Conservation (phyloP, 2,329 filamentous ascomycete genomes). For the Aspergillus floridensis region DNA sequence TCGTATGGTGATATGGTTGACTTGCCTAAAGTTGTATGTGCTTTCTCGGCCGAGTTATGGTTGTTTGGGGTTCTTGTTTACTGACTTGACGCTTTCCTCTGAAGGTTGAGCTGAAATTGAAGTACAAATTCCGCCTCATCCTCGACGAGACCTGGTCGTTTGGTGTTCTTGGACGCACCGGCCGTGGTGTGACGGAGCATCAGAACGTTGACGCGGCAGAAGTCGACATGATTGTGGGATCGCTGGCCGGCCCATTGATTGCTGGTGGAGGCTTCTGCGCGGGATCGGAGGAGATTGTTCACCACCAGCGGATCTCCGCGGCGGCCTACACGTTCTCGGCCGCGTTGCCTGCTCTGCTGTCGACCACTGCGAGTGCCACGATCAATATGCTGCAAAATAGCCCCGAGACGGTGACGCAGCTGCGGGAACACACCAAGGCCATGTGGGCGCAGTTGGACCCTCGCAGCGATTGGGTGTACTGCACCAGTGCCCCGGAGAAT, state of each 20-base stretch:
- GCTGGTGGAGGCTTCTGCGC: constrained; percentile 96
- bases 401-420: constrained; percentile 73
- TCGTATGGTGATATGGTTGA: constrained; percentile 81
- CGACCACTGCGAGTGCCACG: constrained; percentile 93
- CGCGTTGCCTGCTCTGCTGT: constrained; percentile 86
- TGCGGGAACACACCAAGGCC: constrained; percentile 80
- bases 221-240: constrained; percentile 96
- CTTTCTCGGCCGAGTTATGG: neutral
- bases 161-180: constrained; percentile 86
- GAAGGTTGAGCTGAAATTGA: constrained; percentile 84
- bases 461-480: constrained; percentile 86
- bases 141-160: constrained; percentile 98
- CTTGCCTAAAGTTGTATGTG: constrained; percentile 74
- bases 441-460: constrained; percentile 88
- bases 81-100: neutral
- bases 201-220: constrained; percentile 93
- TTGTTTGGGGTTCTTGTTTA: constrained; percentile 4
- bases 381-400: constrained; percentile 81
- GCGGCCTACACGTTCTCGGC: constrained; percentile 94
- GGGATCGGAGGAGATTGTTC: constrained; percentile 83
- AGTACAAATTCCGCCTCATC: constrained; percentile 97
- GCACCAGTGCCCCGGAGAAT: constrained; percentile 78
- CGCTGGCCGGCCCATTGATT: constrained; percentile 82
- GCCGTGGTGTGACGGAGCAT: constrained; percentile 88
- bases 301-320: constrained; percentile 92